phyloP scores from a whole-genome alignment of 345 rosid species.

The Mangifera indica region DNA sequence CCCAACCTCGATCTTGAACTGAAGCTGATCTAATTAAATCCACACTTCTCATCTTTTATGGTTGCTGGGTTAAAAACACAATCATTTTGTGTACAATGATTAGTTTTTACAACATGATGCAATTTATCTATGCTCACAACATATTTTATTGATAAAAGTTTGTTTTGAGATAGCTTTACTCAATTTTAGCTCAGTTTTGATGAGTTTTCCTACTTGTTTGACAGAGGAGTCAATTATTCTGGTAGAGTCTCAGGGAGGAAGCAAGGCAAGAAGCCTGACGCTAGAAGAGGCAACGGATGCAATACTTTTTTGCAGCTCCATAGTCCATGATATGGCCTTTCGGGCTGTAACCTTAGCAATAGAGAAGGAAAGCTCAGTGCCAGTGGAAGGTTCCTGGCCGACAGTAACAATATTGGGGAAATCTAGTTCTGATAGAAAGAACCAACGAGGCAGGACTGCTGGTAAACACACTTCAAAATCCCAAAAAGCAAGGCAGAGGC shows the following conservation, averaged over 20 bases:
- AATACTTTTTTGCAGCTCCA: slow-evolving; percentile 91
- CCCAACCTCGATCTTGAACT: background rate
- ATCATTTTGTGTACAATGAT: background rate
- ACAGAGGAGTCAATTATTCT: slow-evolving; percentile 71
- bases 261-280: slow-evolving; percentile 76
- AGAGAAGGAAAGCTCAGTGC: slow-evolving; percentile 52
- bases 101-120: slow-evolving; percentile 10
- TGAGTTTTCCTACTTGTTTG: slow-evolving; percentile 19
- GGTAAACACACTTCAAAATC: slow-evolving; percentile 53
- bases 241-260: slow-evolving; percentile 60
- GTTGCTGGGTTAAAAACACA: too few relatives aligned
- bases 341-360: slow-evolving; percentile 77
- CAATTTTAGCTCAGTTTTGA: slow-evolving; percentile 23
- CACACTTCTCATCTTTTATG: too few relatives aligned
- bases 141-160: slow-evolving; percentile 10
- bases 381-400: slow-evolving; percentile 59
- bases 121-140: background rate
- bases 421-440: slow-evolving; percentile 48
- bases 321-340: slow-evolving; percentile 87
- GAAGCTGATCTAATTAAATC: background rate
- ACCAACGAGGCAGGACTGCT: slow-evolving; percentile 47
- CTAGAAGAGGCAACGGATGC: slow-evolving; percentile 95
- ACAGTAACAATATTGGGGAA: slow-evolving; percentile 73
- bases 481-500: slow-evolving; percentile 54
- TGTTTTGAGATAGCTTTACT: slow-evolving; percentile 15